Evolutionary conservation across 1,139 yeast species (phyloP).

Genomic region (Debaryomycetaceae sp.): DNA sequence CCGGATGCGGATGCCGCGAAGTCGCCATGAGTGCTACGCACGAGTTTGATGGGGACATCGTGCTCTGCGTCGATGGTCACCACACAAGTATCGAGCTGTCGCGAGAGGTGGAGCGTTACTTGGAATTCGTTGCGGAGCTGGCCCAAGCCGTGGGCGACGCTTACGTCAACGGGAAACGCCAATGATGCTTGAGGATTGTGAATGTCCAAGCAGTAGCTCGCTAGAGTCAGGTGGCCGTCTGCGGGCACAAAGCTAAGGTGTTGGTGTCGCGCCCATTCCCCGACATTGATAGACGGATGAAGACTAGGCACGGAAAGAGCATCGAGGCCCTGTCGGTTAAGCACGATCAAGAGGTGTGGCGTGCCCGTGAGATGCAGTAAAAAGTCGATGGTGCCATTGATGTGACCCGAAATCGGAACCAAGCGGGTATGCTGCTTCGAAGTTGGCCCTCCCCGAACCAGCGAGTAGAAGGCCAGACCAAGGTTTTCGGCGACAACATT

Average conservation of each 20-base stretch:
- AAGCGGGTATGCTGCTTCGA: slow-evolving; percentile 3
- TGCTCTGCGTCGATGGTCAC: slow-evolving; percentile 31
- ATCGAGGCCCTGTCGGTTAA: slow-evolving; percentile 34
- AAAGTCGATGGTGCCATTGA: slow-evolving; percentile 55
- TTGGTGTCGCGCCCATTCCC: slow-evolving; percentile 33
- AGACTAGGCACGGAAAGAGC: slow-evolving; percentile 38
- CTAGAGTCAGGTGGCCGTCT: slow-evolving; percentile 62
- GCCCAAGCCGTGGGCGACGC: slow-evolving; percentile 55
- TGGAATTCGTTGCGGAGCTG: slow-evolving; percentile 62
- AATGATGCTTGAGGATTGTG: slow-evolving; percentile 11
- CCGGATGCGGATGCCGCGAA: slow-evolving; percentile 44
- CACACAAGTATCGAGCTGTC: slow-evolving; percentile 42
- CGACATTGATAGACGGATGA: slow-evolving; percentile 47
- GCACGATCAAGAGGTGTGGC: slow-evolving; percentile 55
- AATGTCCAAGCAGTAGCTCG: slow-evolving; percentile 55
- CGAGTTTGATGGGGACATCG: slow-evolving; percentile 29
- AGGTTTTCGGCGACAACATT: slow-evolving; percentile 3
- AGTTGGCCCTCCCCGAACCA: too few species aligned
- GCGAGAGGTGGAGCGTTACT: slow-evolving; percentile 41
- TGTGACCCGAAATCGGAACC: slow-evolving; percentile 35
- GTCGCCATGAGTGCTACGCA: slow-evolving; percentile 66
- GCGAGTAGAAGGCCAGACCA: slow-evolving; percentile 12
- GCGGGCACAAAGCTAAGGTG: slow-evolving; percentile 71
- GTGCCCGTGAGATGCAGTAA: slow-evolving; percentile 63
- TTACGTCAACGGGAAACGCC: slow-evolving; percentile 40